Base-by-base conservation (phyloP, 169 alveolate genomes). In the Cryptosporidium muris region DNA sequence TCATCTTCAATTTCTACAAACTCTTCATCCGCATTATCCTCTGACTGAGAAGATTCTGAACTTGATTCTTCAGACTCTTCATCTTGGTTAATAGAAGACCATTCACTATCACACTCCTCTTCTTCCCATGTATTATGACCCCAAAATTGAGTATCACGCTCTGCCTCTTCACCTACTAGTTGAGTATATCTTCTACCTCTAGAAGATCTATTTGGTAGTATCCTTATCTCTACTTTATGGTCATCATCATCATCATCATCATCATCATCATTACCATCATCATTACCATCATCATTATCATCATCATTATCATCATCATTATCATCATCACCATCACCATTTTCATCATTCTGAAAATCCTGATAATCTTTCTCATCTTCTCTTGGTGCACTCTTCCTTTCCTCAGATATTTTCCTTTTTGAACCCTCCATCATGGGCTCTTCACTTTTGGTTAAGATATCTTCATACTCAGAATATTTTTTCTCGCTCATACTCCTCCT, bases 161-260 rank as follows among this genome's bases (percentile, higher is more conserved):
- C 91, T 25, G 80, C 88, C 60, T 85, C 91, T 37, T 85, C 91
- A 14, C 91, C 91, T 3, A 85, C 1, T 6, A 85, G 64, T 54
- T 85, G 88, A 8, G 34, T 80, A 63, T 81, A 81, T 62, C 91
- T 68, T 51, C 80, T 85, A 7, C 91, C 91, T 12, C 91, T 58
- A n/a, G 91, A 65, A 40, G 89, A 14, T 58, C 91, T 58, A 16
- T 62, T 64, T 8, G 91, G 91, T 40, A 85, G 89, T 7, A 81
- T 81, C 51, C 64, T 85, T 49, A 47, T 85, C 12, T 40, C 66
- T 34, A 11, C 64, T 9, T 12, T 48, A 42, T 74, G 63, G 3
- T 58, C 58, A 4, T 60, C 85, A 8, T 66, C 81, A 43, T 66
- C 64, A 3, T 66, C 81, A 14, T 48, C 65, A 34, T 42, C 49